Evolutionary conservation across 495 filamentous ascomycete species (phyloP), one percentile per base, ranked within the genome.

Genomic region (Letharia columbiana): DNA sequence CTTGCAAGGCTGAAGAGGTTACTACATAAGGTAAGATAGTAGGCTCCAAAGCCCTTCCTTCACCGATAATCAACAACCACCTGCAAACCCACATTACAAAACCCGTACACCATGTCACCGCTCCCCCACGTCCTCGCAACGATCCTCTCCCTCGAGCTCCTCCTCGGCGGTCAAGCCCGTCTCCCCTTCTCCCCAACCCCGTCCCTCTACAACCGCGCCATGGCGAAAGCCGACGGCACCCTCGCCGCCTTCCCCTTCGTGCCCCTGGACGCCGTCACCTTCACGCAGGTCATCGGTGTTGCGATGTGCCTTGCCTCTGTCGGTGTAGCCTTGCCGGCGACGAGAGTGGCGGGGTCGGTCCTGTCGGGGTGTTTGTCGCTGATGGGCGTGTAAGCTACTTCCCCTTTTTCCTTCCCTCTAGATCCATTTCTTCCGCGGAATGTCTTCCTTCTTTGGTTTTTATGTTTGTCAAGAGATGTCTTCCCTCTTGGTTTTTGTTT

Each of bases 101-200:
- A 4, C 8, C 37, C 37, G 4, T 39, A 39, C 64, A 49, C 45
- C 44, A 49, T 49, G 45, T 49, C 45, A 20, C 45, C 9, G 0
- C 18, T 49, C 23, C 23, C 45, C 20, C 45, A 49, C 45, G 18
- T 64, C 41, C 61, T 68, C 28, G 47, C 66, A 10, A 10, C 45
- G 49, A 59, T 68, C 12, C 52, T 68, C 49, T 68, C 66, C 50
- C 20, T 64, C 60, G 47, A 68, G 41, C 66, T 68, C 31, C 61
- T 68, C 37, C 66, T 68, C 35, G 66, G 66, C 31, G 66, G 66
- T n/a, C 66, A 68, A 64, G 66, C 66, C 45, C 66, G 66, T 40
- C 61, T 68, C 28, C 66, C 66, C n/a, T 64, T 42, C 23, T 68
- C 61, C 9, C 66, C 66, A 9, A 68, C 66, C 23, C 66, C 62